A percentile compares a stretch with the other conserved stretches of the same genome.
Conservation (phyloP, 495 filamentous ascomycete species). For the Penicillium odoratum region DNA sequence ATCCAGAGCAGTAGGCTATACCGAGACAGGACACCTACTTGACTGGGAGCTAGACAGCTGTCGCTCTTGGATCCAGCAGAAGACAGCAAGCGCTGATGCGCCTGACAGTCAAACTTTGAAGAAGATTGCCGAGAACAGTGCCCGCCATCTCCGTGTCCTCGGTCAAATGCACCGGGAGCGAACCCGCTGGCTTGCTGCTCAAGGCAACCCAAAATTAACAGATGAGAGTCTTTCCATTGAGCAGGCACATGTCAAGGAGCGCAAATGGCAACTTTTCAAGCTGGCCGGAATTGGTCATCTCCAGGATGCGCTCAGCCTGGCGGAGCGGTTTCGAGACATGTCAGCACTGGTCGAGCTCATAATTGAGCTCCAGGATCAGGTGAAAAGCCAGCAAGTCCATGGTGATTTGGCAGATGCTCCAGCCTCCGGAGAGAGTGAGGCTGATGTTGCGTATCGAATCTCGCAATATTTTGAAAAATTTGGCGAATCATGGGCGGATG, state of each 20-base stretch:
- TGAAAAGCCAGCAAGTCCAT: conserved; percentile 22
- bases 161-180: conserved; percentile 64
- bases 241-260: conserved; percentile 51
- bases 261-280: conserved; percentile 57
- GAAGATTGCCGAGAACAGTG: conserved; percentile 53
- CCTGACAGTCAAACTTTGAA: conserved; percentile 37
- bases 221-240: conserved; percentile 49
- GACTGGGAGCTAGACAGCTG: conserved; percentile 47
- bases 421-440: conserved; percentile 21
- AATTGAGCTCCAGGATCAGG: conserved; percentile 48
- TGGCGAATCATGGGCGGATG: conserved; percentile 74
- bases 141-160: conserved; percentile 55
- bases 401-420: conserved; percentile 8
- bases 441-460: conserved; percentile 45
- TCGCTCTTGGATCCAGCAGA: conserved; percentile 42
- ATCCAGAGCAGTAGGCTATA: conserved; percentile 46
- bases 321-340: conserved; percentile 72
- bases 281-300: conserved; percentile 69
- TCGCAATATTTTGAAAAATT: conserved; percentile 70
- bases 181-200: conserved; percentile 56
- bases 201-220: conserved; percentile 44
- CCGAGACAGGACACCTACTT: conserved; percentile 51
- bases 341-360: conserved; percentile 66
- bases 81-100: conserved; percentile 27
- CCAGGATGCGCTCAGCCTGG: conserved; percentile 67